These are phyloP conservation scores for Pythium brachiatum DNA, from an alignment of 352 stramenopile genomes.

Conservation along the genomic window DNA sequence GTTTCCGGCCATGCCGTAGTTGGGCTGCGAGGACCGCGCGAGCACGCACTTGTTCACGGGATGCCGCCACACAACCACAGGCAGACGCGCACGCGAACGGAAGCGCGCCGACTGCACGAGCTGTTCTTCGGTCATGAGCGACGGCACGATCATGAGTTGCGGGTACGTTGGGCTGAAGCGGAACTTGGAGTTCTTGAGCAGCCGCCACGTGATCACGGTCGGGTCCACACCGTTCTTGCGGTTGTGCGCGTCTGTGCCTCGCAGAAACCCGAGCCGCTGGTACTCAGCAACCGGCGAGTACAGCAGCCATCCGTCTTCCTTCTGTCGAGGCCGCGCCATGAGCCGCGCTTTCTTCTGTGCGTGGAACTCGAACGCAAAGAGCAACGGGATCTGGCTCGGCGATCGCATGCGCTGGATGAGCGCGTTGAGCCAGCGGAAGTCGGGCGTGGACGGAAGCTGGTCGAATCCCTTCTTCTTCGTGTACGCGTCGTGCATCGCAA, in stretches of 20 bases:
- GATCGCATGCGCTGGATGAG: slow-evolving; percentile 79
- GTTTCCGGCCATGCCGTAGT: slow-evolving; percentile 96
- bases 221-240: slow-evolving; percentile 26
- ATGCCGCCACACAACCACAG: slow-evolving; percentile 92
- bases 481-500: slow-evolving; percentile 86
- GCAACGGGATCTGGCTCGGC: slow-evolving; percentile 60
- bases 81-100: slow-evolving; percentile 90
- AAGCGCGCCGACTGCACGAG: slow-evolving; percentile 89
- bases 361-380: slow-evolving; percentile 87
- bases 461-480: slow-evolving; percentile 81
- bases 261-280: slow-evolving; percentile 78
- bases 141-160: slow-evolving; percentile 92
- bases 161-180: slow-evolving; percentile 94
- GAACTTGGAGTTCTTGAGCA: slow-evolving; percentile 90
- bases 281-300: slow-evolving; percentile 84
- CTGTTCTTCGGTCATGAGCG: slow-evolving; percentile 91
- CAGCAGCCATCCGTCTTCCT: slow-evolving; percentile 80
- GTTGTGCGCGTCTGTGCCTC: slow-evolving; percentile 29
- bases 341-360: slow-evolving; percentile 56
- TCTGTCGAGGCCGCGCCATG: slow-evolving; percentile 30
- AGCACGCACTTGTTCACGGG: slow-evolving; percentile 91
- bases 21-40: slow-evolving; percentile 94
- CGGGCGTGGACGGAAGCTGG: slow-evolving; percentile 66
- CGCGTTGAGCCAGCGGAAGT: slow-evolving; percentile 79
- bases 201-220: slow-evolving; percentile 64